Evolutionary conservation across 2,329 filamentous ascomycete species (phyloP), one percentile per base, ranked within the genome.

Genomic region (Sclerotinia minor): DNA sequence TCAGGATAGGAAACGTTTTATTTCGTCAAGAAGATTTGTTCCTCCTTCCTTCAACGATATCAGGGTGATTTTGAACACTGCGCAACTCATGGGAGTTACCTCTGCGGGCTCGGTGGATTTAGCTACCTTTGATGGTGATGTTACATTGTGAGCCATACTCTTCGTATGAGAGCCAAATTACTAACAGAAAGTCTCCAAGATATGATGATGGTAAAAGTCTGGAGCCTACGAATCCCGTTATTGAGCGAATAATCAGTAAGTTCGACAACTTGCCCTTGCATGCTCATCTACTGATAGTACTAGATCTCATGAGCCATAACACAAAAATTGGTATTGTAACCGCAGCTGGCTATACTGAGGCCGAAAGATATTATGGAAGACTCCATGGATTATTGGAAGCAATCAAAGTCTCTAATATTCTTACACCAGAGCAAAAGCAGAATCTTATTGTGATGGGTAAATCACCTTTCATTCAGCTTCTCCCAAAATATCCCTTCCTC

Each of bases 41-140:
- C 91, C 94, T 0, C 95, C 95, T 0, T 96, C 92, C 1, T 99
- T 99, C 84, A 99, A 99, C 80, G 95, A 99, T 77, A 88, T 99
- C 69, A 89, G 95, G 2, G 84, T 97, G 32, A 90, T 96, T 64
- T 86, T 99, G 73, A 99, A 99, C 80, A 95, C 95, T 50, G 94
- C 95, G 24, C 95, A 99, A 79, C 84, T 94, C 69, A 93, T 97
- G 89, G 92, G 92, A 50, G 86, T 98, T n/a, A 90, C 92, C 21
- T 87, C 87, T 32, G 81, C 83, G 55, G 89, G 90, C 29, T 85
- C 87, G 5, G 84, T 97, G 11, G 88, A 95, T 73, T 85, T 99
- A 5, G 89, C 96, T 65, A 99, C 95, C 0, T 99, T 99, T 77
- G 95, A 99, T 79, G 95, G 95, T 79, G 95, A 99, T 79, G 93